phyloP scores from a whole-genome alignment of 2,329 filamentous ascomycete species.

The Arthrobotrys megalospora region DNA sequence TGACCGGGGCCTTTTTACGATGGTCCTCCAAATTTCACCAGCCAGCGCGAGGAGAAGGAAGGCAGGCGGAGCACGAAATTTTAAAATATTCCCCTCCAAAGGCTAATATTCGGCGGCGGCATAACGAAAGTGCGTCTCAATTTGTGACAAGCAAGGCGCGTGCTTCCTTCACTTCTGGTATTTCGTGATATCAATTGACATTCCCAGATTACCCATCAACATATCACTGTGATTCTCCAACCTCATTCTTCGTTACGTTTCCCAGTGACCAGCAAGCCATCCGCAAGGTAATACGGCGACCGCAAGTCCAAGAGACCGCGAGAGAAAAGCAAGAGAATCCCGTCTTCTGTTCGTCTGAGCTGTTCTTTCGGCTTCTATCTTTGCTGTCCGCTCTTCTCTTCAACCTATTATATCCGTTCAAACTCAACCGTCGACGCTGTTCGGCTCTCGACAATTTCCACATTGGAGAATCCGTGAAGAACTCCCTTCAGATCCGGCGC shows the following conservation, averaged over 20 bases:
- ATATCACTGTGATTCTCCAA: conserved; percentile 38
- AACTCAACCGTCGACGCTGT: conserved; percentile 27
- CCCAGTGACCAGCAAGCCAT: conserved; percentile 39
- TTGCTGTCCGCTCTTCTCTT: conserved; percentile 39
- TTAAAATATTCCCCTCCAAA: conserved; percentile 13
- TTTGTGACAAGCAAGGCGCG: conserved; percentile 36
- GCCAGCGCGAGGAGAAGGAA: conserved; percentile 1
- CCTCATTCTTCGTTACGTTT: conserved; percentile 48
- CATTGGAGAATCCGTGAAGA: conserved; percentile 46
- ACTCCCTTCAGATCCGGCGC: conserved; percentile 57
- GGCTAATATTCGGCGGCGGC: conserved; percentile 17
- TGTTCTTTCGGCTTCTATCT: conserved; percentile 23
- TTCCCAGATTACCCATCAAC: conserved; percentile 29
- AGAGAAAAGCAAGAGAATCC: conserved; percentile 16
- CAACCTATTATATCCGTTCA: conserved; percentile 56
- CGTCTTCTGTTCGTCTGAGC: conserved; percentile 23
- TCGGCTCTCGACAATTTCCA: conserved; percentile 49
- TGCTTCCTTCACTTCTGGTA: conserved; percentile 29
- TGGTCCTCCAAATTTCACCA: conserved; percentile 40
- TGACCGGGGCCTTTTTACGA: conserved; percentile 29
- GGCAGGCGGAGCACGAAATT: conserved; percentile 30
- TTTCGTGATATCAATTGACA: conserved; percentile 39
- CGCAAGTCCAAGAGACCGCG: conserved; percentile 6
- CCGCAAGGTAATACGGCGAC: conserved; percentile 34
- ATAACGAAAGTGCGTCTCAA: conserved; percentile 27